Evolutionary conservation across 2,329 filamentous ascomycete species (phyloP), one percentile per base, ranked within the genome.

Genomic region (Leptodontidium sp.): DNA sequence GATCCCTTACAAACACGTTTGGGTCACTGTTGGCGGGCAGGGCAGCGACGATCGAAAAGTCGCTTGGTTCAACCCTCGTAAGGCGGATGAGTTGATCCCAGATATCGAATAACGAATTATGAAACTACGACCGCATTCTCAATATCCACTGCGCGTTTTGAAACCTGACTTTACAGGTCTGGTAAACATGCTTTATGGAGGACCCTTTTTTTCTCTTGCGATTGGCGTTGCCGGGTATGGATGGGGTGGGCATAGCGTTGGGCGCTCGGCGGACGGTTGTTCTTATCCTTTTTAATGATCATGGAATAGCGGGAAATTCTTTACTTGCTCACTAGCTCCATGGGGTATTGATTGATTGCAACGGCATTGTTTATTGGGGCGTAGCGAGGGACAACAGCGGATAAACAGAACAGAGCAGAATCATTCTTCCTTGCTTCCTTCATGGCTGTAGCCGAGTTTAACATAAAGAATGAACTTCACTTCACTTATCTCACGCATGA

Each of bases 11-110:
- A 91, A 91, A 80, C 87, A 90, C 72, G 87, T 91, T 55, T 91
- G 89, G 89, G 88, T 90, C 15, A 90, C 88, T 3, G 87, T 91
- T 61, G 89, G 89, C n/a, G 87, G 88, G 2, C 82, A 87, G 66
- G 84, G 84, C 79, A 88, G 87, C 15, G 89, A 91, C 73, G 76
- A 78, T n/a, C 72, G 78, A 66, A 73, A 74, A 68, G 77, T 78
- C 50, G 76, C 75, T 47, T 78, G 75, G 77, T 79, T 78, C 63
- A 75, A 79, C 68, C 78, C 78, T 5, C 70, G 67, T 53, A 76
- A 75, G n/a, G 76, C 78, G 4, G 65, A 72, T 24, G 73, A 73
- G 21, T 68, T 76, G 32, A 67, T 77, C 45, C 72, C 73, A 14
- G 78, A 79, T 67, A 75, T 78, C 29, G 71, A 77, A 58, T 65